Evolutionary conservation across 805 yeast genomes (phyloP), one percentile per base, ranked within the genome.

Genomic region (Scheffersomyces amazonensis): DNA sequence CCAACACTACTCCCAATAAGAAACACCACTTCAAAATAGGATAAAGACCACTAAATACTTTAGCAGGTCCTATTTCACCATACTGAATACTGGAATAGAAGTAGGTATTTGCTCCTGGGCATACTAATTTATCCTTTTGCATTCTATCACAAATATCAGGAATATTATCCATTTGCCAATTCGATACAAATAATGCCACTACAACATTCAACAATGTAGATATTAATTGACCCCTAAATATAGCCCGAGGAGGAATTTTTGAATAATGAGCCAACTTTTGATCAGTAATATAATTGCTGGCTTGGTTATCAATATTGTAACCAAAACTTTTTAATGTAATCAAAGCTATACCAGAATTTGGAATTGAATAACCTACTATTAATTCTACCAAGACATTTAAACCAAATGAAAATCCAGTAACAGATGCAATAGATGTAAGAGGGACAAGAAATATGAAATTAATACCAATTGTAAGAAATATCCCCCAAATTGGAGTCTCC

Each of bases 401-500:
- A 10, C 83, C 83, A 40, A 81, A 73, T 1, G 71, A 50, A 64
- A 73, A 61, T 23, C 83, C 83, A 0, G 89, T 80, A 24, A 78
- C 73, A 3, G 87, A 82, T 15, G 73, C 75, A 36, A 83, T 69
- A 15, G 83, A 63, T 1, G 82, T 79, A 16, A 80, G 64, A 5
- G 89, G 90, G 32, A 82, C 60, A 34, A 83, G 59, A 52, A 81
- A 75, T 11, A 76, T 58, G 27, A 75, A 54, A 35, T 80, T 76
- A 44, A 81, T 68, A n/a, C 67, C 61, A 9, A 81, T 60, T 1
- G 81, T 80, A 41, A 81, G 71, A 37, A 80, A 65, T 13, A 82
- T 60, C 1, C 82, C 83, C 80, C 81, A 81, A 15, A 78, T 71
- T 2, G 86, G 84, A 5, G 81, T 73, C 34, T 76, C 79, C 1